phyloP scores from a whole-genome alignment of 2,329 filamentous ascomycete genomes.

The Rachicladosporium sp. region DNA sequence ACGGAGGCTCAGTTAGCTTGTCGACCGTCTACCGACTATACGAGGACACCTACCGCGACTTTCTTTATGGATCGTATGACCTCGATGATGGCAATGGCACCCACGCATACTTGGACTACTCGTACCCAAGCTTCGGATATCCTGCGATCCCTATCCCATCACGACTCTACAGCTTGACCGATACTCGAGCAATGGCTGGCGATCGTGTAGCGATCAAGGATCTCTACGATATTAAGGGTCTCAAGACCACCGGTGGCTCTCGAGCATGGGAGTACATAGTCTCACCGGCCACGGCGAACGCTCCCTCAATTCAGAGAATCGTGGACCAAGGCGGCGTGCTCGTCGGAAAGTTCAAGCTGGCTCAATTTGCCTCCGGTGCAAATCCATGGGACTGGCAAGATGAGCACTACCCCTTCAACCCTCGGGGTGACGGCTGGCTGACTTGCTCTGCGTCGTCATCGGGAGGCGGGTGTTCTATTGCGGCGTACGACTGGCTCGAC shows the following conservation, averaged over 20 bases:
- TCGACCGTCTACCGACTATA: slow-evolving; percentile 21
- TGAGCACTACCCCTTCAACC: slow-evolving; percentile 24
- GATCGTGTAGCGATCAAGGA: slow-evolving; percentile 26
- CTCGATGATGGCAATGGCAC: slow-evolving; percentile 13
- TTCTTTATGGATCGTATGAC: slow-evolving; percentile 20
- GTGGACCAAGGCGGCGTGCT: slow-evolving; percentile 24
- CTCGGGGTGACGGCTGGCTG: slow-evolving; percentile 26
- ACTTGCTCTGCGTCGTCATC: slow-evolving; percentile 22
- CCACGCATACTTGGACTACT: slow-evolving; percentile 16
- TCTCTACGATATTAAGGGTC: slow-evolving; percentile 24
- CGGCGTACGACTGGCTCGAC: slow-evolving; percentile 31
- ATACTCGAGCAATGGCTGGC: slow-evolving; percentile 24
- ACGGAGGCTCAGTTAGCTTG: slow-evolving; percentile 11
- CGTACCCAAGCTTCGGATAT: slow-evolving; percentile 19
- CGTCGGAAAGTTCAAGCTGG: slow-evolving; percentile 25
- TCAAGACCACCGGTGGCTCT: slow-evolving; percentile 24
- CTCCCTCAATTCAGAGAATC: slow-evolving; percentile 23
- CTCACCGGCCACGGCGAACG: slow-evolving; percentile 16
- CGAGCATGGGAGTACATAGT: slow-evolving; percentile 20
- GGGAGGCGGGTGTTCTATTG: slow-evolving; percentile 23
- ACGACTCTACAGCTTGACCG: slow-evolving; percentile 25
- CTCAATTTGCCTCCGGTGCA: slow-evolving; percentile 21
- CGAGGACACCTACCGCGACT: slow-evolving; percentile 19
- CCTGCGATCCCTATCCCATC: slow-evolving; percentile 27
- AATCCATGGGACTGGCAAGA: slow-evolving; percentile 14